Evolutionary conservation across 192 early-diverging fungal species (phyloP).

Genomic region (Backusella morwellensis): DNA sequence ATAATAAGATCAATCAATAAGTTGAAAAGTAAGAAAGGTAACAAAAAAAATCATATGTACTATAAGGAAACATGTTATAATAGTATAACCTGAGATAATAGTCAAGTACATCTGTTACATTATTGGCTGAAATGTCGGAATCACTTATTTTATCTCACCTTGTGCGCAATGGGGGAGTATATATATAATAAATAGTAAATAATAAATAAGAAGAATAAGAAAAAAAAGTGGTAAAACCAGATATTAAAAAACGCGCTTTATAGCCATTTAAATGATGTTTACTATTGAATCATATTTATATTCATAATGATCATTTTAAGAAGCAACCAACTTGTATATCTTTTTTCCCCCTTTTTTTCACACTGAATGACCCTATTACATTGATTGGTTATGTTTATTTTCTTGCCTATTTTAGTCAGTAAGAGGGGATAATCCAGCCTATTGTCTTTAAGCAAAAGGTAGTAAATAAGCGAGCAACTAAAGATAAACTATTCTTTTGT

Average conservation of each 20-base stretch:
- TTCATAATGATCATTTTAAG: no score
- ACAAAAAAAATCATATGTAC: not conserved
- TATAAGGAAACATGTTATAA: not conserved
- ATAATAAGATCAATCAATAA: not conserved
- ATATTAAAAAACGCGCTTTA: no score
- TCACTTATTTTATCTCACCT: not conserved
- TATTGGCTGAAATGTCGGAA: not conserved
- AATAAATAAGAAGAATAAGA: no score
- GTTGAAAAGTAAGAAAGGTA: not conserved
- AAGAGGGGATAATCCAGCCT: not conserved
- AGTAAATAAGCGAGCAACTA: not conserved
- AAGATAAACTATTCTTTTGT: not conserved
- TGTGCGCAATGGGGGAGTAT: not conserved
- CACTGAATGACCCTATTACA: not conserved
- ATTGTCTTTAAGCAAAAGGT: not conserved
- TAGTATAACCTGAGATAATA: not conserved
- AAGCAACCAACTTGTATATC: no score
- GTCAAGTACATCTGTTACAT: not conserved
- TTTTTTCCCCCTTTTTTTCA: not conserved
- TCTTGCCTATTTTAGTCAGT: slow-evolving; percentile 1
- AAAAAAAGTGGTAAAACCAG: no score
- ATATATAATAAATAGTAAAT: no score
- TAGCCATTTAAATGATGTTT: no score
- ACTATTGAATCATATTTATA: no score
- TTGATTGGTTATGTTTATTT: not conserved